Base-by-base conservation (phyloP, 129 eudicot species). In the Ambrosia trifida region DNA sequence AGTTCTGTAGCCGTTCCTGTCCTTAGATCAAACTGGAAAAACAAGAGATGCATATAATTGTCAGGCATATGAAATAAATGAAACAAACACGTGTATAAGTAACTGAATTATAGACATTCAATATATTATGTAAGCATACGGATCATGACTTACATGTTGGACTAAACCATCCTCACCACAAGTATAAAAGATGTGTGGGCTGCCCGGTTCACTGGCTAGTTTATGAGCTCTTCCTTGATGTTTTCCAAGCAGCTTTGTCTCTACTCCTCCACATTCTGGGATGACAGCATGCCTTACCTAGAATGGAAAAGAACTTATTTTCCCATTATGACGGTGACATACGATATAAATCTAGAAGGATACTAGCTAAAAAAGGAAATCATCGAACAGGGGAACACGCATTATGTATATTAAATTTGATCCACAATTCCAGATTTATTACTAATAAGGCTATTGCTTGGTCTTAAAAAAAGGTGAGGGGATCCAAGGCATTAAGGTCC, bases 111-210 rank as follows among this genome's bases (percentile, higher is more conserved):
- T 61, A 31, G 24, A 44, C 32, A 70, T 18, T 19, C 1, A 40
- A 43, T 2, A 64, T 17, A 64, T n/a, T 17, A 66, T 36, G 19
- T 61, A 30, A 38, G 11, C 7, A 38, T 18, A 64, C 11, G 19
- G 67, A 57, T 28, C 12, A 52, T 40, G 58, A 81, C 94, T 85
- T 79, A 93, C 98, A 78, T 83, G 98, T 45, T 89, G 98, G 66
- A 93, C 96, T 52, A 89, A 46, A 49, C 95, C 96, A 61, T 93
- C 98, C 78, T 87, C 98, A 35, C 91, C 98, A 54, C 96, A 93
- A 8, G 90, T 85, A 72, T 89, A 93, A 40, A 93, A 85, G 47
- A 83, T 83, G 76, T 93, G 88, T 33, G 96, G 87, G 85, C 98
- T 89, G 13, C 95, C 98, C 64, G 95, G 98, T 80, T 93, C 96